Conservation (phyloP, 768 basidiomycete species). For the Multifurca ochricompacta region DNA sequence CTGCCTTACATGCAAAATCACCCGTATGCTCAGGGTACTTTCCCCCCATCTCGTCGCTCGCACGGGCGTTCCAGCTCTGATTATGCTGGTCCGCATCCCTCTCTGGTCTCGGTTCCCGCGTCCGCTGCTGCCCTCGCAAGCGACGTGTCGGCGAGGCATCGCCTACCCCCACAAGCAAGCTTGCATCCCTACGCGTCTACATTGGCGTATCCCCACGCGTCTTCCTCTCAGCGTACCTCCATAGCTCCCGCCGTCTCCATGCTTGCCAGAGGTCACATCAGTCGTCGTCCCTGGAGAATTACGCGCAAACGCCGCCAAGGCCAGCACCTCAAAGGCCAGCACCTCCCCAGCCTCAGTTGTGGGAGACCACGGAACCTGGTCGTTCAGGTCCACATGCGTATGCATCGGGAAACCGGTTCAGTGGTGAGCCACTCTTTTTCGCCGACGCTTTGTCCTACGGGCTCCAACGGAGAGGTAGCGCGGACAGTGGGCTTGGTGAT, state of each 20-base stretch:
- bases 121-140: conserved; percentile 21
- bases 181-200: conserved; percentile 18
- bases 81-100: conserved; percentile 37
- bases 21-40: conserved; percentile 31
- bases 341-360: neutral
- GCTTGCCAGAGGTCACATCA: conserved; percentile 15
- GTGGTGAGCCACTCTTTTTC: conserved; percentile 37
- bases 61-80: conserved; percentile 25
- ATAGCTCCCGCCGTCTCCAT: neutral
- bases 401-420: conserved; percentile 2
- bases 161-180: conserved; percentile 28
- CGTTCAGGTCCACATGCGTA: conserved; percentile 11
- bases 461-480: conserved; percentile 29
- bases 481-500: conserved; percentile 42
- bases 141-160: conserved; percentile 31
- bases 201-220: neutral
- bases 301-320: neutral
- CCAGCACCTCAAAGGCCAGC: neutral
- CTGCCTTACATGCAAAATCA: conserved; percentile 28
- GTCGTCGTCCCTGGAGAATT: conserved; percentile 22
- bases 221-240: neutral
- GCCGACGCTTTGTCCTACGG: conserved; percentile 53
- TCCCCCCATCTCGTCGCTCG: conserved; percentile 12
- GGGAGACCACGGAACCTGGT: neutral
- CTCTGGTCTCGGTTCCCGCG: conserved; percentile 22